A percentile compares a stretch with the other conserved stretches of the same genome.
Conservation (phyloP, 163 green algal genomes). For the Scenedesmus sp. region DNA sequence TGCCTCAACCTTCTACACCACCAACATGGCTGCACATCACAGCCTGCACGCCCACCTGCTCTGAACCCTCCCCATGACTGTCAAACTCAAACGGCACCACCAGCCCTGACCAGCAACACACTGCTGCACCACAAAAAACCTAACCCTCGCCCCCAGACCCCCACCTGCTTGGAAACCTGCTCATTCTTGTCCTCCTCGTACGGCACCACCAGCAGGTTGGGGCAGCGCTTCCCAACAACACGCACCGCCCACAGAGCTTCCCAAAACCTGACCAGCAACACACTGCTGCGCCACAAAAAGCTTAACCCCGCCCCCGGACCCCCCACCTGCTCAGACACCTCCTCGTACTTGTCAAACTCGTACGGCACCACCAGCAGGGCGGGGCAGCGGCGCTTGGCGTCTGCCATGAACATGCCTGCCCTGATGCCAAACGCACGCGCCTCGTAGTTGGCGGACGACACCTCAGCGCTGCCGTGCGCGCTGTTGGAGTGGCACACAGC, state of each 20-base stretch:
- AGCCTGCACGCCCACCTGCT: conserved; percentile 62
- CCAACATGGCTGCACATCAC: neutral
- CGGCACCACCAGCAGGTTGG: conserved; percentile 90
- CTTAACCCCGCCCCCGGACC: conserved; percentile 47
- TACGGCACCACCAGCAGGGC: conserved; percentile 95
- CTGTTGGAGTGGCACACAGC: conserved; percentile 92
- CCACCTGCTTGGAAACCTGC: too few relatives aligned
- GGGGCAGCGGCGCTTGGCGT: conserved; percentile 91
- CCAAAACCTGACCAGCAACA: too few relatives aligned
- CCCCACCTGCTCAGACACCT: conserved; percentile 78
- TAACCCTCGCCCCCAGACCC: too few relatives aligned
- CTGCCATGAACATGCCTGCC: conserved; percentile 91
- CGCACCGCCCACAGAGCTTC: too few relatives aligned
- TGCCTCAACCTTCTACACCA: neutral
- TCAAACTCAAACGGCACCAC: conserved; percentile 97
- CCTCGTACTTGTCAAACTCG: conserved; percentile 94
- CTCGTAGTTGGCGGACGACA: conserved; percentile 44
- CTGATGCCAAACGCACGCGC: conserved; percentile 77
- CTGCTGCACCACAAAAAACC: too few relatives aligned
- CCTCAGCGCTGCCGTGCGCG: conserved; percentile 80
- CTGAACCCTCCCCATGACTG: conserved; percentile 83
- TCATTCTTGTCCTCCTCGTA: too few relatives aligned
- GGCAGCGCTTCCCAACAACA: neutral
- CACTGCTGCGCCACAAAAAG: conserved; percentile 82
- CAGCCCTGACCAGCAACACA: too few relatives aligned